These are phyloP conservation scores for Whalleya microplaca DNA, from an alignment of 2,329 filamentous ascomycete species.

Conservation along the genomic window DNA sequence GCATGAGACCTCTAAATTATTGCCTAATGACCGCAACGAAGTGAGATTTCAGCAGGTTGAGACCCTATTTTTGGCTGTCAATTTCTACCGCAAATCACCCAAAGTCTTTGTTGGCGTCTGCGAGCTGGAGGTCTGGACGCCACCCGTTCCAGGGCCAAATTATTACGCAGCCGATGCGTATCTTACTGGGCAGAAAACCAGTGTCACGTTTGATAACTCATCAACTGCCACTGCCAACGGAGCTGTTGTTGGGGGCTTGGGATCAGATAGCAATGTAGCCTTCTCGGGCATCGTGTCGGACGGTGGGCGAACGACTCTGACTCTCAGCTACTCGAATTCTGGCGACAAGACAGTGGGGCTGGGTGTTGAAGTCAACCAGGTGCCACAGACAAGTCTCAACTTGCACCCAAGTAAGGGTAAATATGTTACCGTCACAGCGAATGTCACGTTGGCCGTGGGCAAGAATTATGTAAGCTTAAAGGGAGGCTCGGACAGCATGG, in stretches of 20 bases:
- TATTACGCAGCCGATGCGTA: constrained; percentile 36
- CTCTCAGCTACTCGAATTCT: constrained; percentile 30
- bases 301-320: constrained; percentile 15
- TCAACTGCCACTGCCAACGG: constrained; percentile 30
- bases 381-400: constrained; percentile 12
- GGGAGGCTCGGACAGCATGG: constrained; percentile 25
- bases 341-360: constrained; percentile 21
- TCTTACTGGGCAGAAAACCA: constrained; percentile 30
- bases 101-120: constrained; percentile 36
- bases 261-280: constrained; percentile 31
- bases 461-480: constrained; percentile 35
- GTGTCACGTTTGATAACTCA: constrained; percentile 28
- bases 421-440: constrained; percentile 19
- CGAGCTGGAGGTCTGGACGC: constrained; percentile 40
- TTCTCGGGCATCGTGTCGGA: constrained; percentile 34
- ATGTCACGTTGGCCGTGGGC: constrained; percentile 27
- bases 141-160: constrained; percentile 23
- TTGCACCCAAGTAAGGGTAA: constrained; percentile 22
- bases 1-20: constrained; percentile 21
- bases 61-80: constrained; percentile 38
- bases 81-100: constrained; percentile 30
- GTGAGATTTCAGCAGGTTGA: constrained; percentile 32
- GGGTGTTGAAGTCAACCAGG: constrained; percentile 33
- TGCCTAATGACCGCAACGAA: constrained; percentile 35
- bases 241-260: constrained; percentile 31